phyloP scores from a whole-genome alignment of 768 basidiomycete genomes.

The Kondoa subrosea region DNA sequence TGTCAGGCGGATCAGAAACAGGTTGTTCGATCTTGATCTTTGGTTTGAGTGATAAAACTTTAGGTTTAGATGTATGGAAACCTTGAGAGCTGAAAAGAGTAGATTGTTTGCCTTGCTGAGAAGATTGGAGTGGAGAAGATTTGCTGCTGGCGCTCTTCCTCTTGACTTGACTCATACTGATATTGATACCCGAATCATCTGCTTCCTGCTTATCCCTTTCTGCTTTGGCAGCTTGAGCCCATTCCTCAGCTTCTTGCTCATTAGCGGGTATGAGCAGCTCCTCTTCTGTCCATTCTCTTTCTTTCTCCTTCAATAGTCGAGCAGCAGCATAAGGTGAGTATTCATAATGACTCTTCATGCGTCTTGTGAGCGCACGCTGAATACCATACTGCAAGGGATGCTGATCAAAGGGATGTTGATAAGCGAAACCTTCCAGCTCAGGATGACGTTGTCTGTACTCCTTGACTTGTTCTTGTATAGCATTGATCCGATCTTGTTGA shows the following conservation, averaged over 20 bases:
- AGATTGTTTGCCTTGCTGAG: not conserved
- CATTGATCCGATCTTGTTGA: not conserved
- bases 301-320: not conserved
- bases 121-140: not conserved
- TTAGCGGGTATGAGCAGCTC: not conserved
- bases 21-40: too few species aligned
- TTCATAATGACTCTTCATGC: not conserved
- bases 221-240: not conserved
- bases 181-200: not conserved
- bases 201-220: not conserved
- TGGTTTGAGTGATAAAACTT: too few species aligned
- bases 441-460: not conserved
- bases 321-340: not conserved
- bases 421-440: not conserved
- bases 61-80: too few species aligned
- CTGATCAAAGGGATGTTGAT: not conserved
- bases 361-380: not conserved
- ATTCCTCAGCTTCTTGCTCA: not conserved
- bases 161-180: not conserved
- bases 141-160: not conserved
- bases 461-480: not conserved
- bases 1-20: too few species aligned
- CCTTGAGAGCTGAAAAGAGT: too few species aligned
- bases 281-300: not conserved
- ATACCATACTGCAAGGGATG: not conserved